phyloP scores from a whole-genome alignment of 176 grass and related monocot genomes.

The Triticum turgidum region DNA sequence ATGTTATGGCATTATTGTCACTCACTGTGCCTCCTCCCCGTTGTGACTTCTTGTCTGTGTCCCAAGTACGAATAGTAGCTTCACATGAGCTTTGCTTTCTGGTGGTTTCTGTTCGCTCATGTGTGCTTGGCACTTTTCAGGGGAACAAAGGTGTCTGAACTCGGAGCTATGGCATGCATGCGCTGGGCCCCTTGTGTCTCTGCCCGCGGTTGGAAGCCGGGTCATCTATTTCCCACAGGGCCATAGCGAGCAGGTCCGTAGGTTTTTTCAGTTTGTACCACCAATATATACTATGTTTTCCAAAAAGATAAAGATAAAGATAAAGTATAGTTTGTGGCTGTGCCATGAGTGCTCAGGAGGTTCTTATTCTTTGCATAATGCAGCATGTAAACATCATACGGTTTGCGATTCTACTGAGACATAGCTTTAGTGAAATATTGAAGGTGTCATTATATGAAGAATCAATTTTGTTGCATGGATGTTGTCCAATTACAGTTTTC shows the following conservation, averaged over 20 bases:
- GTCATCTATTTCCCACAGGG: slow-evolving; percentile 98
- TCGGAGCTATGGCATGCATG: slow-evolving; percentile 99
- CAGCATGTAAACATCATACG: background rate
- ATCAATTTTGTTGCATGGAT: background rate
- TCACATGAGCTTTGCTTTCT: slow-evolving; percentile 51
- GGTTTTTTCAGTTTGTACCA: slow-evolving; percentile 21
- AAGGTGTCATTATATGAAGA: background rate
- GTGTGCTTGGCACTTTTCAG: slow-evolving; percentile 66
- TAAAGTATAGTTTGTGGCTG: background rate
- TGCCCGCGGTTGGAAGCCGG: slow-evolving; percentile 79
- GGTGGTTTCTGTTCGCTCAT: slow-evolving; percentile 43
- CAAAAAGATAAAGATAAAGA: slow-evolving; percentile 18
- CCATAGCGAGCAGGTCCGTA: slow-evolving; percentile 92
- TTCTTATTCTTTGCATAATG: background rate
- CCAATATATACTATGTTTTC: background rate
- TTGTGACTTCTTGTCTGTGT: slow-evolving; percentile 27
- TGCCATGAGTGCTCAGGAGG: slow-evolving; percentile 9
- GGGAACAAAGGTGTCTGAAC: slow-evolving; percentile 94
- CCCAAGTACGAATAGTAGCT: slow-evolving; percentile 40
- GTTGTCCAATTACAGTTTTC: background rate
- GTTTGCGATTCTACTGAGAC: background rate
- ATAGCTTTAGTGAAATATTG: background rate
- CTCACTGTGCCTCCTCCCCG: slow-evolving; percentile 24
- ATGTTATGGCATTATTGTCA: slow-evolving; percentile 35
- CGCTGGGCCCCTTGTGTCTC: slow-evolving; percentile 91